A percentile compares a stretch with the other conserved stretches of the same genome.
phyloP scores from a whole-genome alignment of 2,329 filamentous ascomycete genomes.

The Leptosphaerulina australis region DNA sequence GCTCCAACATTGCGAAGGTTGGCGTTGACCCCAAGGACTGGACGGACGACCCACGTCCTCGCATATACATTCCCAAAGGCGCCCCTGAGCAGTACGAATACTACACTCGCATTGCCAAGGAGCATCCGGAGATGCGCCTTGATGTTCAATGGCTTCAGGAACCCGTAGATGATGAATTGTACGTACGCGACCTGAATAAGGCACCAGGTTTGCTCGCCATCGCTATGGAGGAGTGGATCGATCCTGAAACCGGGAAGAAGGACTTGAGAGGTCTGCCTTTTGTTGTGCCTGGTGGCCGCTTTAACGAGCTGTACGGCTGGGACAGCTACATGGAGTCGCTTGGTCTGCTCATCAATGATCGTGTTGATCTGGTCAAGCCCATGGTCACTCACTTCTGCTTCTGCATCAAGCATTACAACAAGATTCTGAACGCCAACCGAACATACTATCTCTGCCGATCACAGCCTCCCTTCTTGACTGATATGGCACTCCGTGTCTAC shows the following conservation, averaged over 20 bases:
- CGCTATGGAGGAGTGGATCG: slow-evolving; percentile 76
- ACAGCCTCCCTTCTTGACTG: slow-evolving; percentile 94
- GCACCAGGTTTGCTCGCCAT: slow-evolving; percentile 89
- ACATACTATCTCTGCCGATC: slow-evolving; percentile 95
- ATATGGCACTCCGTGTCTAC: slow-evolving; percentile 94
- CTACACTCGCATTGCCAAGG: slow-evolving; percentile 78
- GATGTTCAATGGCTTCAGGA: slow-evolving; percentile 83
- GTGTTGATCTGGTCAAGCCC: slow-evolving; percentile 83
- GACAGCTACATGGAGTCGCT: slow-evolving; percentile 99
- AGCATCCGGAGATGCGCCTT: slow-evolving; percentile 81
- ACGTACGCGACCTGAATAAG: slow-evolving; percentile 81
- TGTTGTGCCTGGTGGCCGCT: slow-evolving; percentile 94
- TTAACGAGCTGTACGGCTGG: slow-evolving; percentile 99
- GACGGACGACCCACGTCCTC: slow-evolving; percentile 84
- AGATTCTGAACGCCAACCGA: slow-evolving; percentile 95
- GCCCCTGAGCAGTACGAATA: slow-evolving; percentile 89
- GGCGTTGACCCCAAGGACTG: slow-evolving; percentile 93
- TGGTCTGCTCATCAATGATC: slow-evolving; percentile 83
- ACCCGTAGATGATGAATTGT: slow-evolving; percentile 74
- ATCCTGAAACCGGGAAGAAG: slow-evolving; percentile 71
- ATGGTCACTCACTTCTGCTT: slow-evolving; percentile 99
- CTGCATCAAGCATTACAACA: slow-evolving; percentile 97
- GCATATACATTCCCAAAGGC: slow-evolving; percentile 87
- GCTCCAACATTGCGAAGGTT: slow-evolving; percentile 82
- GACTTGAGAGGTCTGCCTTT: slow-evolving; percentile 84